These are phyloP conservation scores for Phytomonas sp. DNA, from an alignment of 208 protist species.

Conservation along the genomic window DNA sequence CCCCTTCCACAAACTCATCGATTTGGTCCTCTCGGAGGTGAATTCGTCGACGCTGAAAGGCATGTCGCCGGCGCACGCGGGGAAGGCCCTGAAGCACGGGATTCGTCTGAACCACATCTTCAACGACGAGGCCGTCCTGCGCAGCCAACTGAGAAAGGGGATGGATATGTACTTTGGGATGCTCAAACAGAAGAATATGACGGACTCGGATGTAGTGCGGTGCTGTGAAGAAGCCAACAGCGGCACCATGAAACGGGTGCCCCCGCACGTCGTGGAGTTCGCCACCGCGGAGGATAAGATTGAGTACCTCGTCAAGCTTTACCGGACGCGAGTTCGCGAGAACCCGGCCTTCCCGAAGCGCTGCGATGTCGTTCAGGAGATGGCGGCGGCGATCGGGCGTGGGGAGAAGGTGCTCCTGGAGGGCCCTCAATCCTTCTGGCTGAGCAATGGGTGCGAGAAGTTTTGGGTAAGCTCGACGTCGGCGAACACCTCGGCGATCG, in stretches of 20 bases:
- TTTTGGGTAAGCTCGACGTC: conserved; percentile 90
- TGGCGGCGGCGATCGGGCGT: conserved; percentile 51
- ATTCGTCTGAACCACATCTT: conserved; percentile 90
- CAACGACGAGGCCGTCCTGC: conserved; percentile 65
- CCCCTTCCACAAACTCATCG: conserved; percentile 89
- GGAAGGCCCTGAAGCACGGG: conserved; percentile 83
- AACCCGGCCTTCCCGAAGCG: conserved; percentile 72
- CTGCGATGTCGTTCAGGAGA: conserved; percentile 78
- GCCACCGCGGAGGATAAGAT: conserved; percentile 76
- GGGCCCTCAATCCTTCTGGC: conserved; percentile 90
- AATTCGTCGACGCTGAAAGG: conserved; percentile 90
- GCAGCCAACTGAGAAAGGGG: conserved; percentile 63
- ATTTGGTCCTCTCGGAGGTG: conserved; percentile 63
- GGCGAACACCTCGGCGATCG: conserved; percentile 77
- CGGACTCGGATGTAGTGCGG: conserved; percentile 68
- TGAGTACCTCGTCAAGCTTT: conserved; percentile 70
- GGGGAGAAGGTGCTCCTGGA: conserved; percentile 86
- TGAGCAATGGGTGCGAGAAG: conserved; percentile 87
- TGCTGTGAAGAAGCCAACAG: conserved; percentile 77
- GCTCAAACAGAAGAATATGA: conserved; percentile 54
- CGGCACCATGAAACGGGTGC: conserved; percentile 75
- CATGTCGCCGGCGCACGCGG: conserved; percentile 85
- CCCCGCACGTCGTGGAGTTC: conserved; percentile 78
- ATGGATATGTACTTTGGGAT: conserved; percentile 85
- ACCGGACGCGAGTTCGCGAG: conserved; percentile 53